Conservation (phyloP, 768 basidiomycete genomes). For the Xerocomus potaroensis region DNA sequence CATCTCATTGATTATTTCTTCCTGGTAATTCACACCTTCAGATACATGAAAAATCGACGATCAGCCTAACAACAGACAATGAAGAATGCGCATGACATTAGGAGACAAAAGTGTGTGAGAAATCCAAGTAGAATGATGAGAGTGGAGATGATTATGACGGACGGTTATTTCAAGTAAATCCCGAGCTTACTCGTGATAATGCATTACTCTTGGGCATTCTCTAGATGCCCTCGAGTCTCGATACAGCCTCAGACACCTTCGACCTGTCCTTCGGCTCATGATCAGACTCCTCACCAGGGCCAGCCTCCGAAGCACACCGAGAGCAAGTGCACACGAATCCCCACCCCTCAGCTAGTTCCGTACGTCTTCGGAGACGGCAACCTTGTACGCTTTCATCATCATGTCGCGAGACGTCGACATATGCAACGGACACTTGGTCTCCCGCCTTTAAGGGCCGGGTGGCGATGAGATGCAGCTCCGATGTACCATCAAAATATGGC, state of each 20-base stretch:
- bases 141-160: too few relatives aligned
- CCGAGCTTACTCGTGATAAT: too few relatives aligned
- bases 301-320: constrained; percentile 56
- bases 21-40: too few relatives aligned
- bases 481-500: constrained; percentile 65
- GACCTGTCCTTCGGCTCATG: constrained; percentile 50
- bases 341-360: constrained; percentile 80
- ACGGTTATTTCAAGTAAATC: too few relatives aligned
- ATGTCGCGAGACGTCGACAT: constrained; percentile 61
- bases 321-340: constrained; percentile 71
- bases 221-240: constrained; percentile 27
- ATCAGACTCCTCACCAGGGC: constrained; percentile 24
- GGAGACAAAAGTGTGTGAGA: too few relatives aligned
- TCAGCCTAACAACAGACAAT: too few relatives aligned
- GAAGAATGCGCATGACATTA: too few relatives aligned
- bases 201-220: too few relatives aligned
- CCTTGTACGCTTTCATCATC: constrained; percentile 49
- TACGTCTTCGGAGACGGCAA: constrained; percentile 60
- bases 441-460: constrained; percentile 64
- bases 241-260: constrained; percentile 37
- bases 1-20: too few relatives aligned
- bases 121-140: too few relatives aligned
- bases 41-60: too few relatives aligned
- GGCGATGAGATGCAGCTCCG: constrained; percentile 69
- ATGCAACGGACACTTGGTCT: constrained; percentile 73